Percentiles rank a stretch among this genome's conserved stretches.
These are phyloP conservation scores for Podila epigama DNA, from an alignment of 192 early-diverging fungal genomes.

Conservation along the genomic window DNA sequence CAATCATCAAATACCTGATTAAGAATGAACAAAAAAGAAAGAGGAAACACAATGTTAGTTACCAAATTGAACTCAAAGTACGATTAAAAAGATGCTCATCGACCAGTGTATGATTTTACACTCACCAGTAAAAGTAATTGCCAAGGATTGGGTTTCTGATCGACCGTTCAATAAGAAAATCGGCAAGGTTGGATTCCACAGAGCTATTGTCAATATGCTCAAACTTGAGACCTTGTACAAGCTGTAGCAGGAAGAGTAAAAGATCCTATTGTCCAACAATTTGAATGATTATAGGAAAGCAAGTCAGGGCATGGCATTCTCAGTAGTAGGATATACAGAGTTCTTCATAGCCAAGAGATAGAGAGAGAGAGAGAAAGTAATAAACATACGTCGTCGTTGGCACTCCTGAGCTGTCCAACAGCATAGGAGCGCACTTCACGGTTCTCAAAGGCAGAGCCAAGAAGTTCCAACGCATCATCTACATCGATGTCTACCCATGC, in stretches of 20 bases:
- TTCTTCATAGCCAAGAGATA: too few species aligned
- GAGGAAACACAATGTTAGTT: too few species aligned
- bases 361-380: too few species aligned
- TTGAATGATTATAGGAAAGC: too few species aligned
- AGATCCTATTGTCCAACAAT: constrained; percentile 83
- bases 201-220: constrained; percentile 74
- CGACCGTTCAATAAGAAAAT: constrained; percentile 91
- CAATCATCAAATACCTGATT: constrained; percentile 97
- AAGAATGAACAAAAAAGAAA: too few species aligned
- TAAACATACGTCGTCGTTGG: constrained; percentile 83
- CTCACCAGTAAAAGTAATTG: constrained; percentile 93
- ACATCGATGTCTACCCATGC: constrained; percentile 93
- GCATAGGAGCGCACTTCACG: constrained; percentile 85
- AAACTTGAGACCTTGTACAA: constrained; percentile 98
- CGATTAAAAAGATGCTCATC: too few species aligned
- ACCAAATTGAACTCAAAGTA: too few species aligned
- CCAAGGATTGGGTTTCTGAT: constrained; percentile 86
- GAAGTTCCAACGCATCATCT: constrained; percentile 94
- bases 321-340: too few species aligned
- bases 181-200: constrained; percentile 73
- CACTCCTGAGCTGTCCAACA: constrained; percentile 85
- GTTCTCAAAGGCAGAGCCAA: constrained; percentile 89
- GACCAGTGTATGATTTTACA: not conserved
- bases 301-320: too few species aligned
- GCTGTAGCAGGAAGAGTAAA: constrained; percentile 91